phyloP scores from a whole-genome alignment of 2,329 filamentous ascomycete species.

The Diaporthe sp. region DNA sequence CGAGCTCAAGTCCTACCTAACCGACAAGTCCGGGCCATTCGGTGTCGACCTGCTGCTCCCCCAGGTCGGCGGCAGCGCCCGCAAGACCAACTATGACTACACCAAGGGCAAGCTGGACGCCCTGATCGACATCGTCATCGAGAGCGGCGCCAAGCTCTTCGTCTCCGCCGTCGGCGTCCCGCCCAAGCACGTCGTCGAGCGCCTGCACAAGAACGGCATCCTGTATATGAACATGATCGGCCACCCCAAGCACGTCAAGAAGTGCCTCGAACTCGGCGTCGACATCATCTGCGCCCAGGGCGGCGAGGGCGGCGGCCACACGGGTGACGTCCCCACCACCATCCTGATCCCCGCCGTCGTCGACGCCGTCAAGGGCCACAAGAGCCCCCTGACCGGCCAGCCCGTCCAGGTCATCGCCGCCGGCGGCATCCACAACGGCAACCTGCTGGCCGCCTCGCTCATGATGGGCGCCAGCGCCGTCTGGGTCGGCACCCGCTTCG shows the following conservation, averaged over 20 bases:
- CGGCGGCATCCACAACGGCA: constrained; percentile 93
- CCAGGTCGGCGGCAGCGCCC: constrained; percentile 92
- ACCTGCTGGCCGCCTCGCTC: constrained; percentile 88
- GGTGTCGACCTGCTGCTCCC: constrained; percentile 94
- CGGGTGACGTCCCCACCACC: constrained; percentile 91
- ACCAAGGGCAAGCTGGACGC: constrained; percentile 98
- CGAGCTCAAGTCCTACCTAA: constrained; percentile 90
- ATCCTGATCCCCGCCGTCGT: constrained; percentile 94
- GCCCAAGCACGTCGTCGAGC: constrained; percentile 89
- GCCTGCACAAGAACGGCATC: constrained; percentile 87
- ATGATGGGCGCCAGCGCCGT: constrained; percentile 94
- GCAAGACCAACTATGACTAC: constrained; percentile 99
- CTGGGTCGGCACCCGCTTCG: constrained; percentile 97
- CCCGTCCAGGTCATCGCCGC: constrained; percentile 94
- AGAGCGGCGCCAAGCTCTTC: constrained; percentile 91
- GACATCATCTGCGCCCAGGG: constrained; percentile 99
- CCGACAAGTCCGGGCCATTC: constrained; percentile 94
- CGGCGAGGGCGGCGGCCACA: constrained; percentile 97
- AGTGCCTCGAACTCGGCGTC: constrained; percentile 91
- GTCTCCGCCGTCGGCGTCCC: constrained; percentile 97
- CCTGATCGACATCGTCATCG: constrained; percentile 92
- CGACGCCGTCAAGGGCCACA: constrained; percentile 83
- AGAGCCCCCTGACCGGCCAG: constrained; percentile 86
- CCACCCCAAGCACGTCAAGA: constrained; percentile 98
- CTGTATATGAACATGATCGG: constrained; percentile 99